These are phyloP conservation scores for Bromus sterilis DNA, from an alignment of 176 grass and related monocot species.

Conservation along the genomic window DNA sequence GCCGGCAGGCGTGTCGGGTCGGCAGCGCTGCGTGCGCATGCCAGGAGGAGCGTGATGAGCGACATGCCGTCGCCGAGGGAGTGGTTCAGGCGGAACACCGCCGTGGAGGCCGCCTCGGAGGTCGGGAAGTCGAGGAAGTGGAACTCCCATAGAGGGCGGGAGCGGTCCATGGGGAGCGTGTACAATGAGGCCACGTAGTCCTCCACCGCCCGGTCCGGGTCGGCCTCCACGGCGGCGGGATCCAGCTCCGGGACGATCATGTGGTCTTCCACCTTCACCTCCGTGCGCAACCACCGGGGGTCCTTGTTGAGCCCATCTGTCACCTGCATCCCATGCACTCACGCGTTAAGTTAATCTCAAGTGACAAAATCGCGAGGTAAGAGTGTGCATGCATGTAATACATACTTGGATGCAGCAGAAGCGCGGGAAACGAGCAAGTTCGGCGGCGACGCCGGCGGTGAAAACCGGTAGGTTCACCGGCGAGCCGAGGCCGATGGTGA, in stretches of 20 bases:
- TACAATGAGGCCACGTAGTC: constrained; percentile 43
- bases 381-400: too few relatives aligned
- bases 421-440: constrained; percentile 47
- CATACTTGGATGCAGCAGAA: constrained; percentile 67
- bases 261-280: constrained; percentile 40
- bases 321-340: too few relatives aligned
- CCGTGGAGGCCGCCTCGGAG: constrained; percentile 27
- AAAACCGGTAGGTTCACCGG: constrained; percentile 24
- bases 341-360: too few relatives aligned
- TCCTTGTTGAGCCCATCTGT: neutral
- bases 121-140: constrained; percentile 63
- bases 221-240: neutral
- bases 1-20: constrained; percentile 5
- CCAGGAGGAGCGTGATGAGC: constrained; percentile 50
- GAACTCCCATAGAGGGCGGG: constrained; percentile 52
- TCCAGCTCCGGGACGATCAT: constrained; percentile 37
- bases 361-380: neutral
- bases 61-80: constrained; percentile 60
- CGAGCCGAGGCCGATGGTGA: constrained; percentile 30
- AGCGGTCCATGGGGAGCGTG: constrained; percentile 13
- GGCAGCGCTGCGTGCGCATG: constrained; percentile 29
- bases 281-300: constrained; percentile 33
- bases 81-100: constrained; percentile 36
- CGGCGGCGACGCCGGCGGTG: constrained; percentile 43
- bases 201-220: constrained; percentile 29